These are phyloP conservation scores for Geotrichum bryndzae DNA, from an alignment of 1,139 yeast species.

Conservation along the genomic window DNA sequence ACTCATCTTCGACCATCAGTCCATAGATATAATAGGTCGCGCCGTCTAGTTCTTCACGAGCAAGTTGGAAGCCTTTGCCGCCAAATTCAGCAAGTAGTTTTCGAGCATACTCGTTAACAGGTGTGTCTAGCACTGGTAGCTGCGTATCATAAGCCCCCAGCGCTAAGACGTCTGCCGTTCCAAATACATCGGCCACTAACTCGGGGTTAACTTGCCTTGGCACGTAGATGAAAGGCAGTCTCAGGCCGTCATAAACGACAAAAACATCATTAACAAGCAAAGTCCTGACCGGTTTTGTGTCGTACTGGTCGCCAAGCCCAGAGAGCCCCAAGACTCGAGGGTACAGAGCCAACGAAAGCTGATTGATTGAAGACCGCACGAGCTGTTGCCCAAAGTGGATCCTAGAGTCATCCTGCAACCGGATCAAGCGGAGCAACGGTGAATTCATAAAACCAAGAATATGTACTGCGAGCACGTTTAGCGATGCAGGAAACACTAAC, in stretches of 20 bases:
- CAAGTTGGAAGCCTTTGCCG: slow-evolving; percentile 47
- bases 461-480: neutral
- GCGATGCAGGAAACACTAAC: neutral
- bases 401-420: neutral
- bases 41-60: slow-evolving; percentile 62
- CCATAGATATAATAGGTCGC: slow-evolving; percentile 53
- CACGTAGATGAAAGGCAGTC: neutral
- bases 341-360: neutral
- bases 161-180: neutral
- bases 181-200: neutral
- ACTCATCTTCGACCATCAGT: slow-evolving; percentile 63
- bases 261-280: neutral
- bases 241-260: neutral
- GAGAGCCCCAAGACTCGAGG: neutral
- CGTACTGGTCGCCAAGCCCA: neutral
- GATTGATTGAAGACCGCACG: neutral
- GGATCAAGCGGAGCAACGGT: neutral
- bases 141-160: neutral
- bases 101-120: neutral
- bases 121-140: neutral
- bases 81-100: neutral
- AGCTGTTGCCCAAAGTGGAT: neutral
- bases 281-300: neutral
- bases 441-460: neutral
- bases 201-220: neutral